A percentile compares a stretch with the other conserved stretches of the same genome.
These are phyloP conservation scores for Beta macrorhiza DNA, from an alignment of 179 eudicot species.

Conservation along the genomic window DNA sequence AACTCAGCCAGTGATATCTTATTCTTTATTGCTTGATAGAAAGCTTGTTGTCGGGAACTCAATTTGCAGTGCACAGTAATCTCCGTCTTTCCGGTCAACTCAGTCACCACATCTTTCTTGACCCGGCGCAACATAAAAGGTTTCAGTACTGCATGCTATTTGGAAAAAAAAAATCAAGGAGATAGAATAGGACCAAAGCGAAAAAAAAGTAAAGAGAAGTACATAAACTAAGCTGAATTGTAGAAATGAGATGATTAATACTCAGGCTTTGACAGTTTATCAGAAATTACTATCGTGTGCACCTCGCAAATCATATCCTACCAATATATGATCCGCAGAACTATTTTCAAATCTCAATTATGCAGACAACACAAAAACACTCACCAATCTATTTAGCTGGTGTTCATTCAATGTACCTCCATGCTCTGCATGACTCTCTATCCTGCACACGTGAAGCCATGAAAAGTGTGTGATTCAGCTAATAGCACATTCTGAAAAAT, in stretches of 20 bases:
- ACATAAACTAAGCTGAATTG: not conserved
- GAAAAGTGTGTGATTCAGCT: not conserved
- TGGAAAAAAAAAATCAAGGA: not conserved
- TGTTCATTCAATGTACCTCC: conserved; percentile 99
- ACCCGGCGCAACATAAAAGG: conserved; percentile 98
- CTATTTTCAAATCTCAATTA: not conserved
- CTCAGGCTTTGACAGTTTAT: not conserved
- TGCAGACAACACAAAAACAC: conserved; percentile 21
- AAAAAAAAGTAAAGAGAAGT: not conserved
- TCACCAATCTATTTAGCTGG: conserved; percentile 95
- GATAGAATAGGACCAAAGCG: not conserved
- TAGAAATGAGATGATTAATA: not conserved
- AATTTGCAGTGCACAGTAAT: conserved; percentile 88
- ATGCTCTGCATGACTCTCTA: conserved; percentile 98
- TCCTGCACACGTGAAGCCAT: conserved; percentile 49
- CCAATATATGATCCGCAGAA: not conserved
- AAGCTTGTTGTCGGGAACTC: conserved; percentile 97
- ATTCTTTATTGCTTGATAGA: conserved; percentile 96
- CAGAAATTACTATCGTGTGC: not conserved
- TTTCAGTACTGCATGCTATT: conserved; percentile 95
- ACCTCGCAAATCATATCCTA: not conserved
- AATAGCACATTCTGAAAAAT: not conserved
- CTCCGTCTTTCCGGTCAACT: conserved; percentile 89
- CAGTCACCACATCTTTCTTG: conserved; percentile 91
- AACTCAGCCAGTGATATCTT: conserved; percentile 94